Percentiles rank a stretch among this genome's conserved stretches.
These are phyloP conservation scores for Exophiala spinifera DNA, from an alignment of 2,329 filamentous ascomycete species.

Conservation along the genomic window DNA sequence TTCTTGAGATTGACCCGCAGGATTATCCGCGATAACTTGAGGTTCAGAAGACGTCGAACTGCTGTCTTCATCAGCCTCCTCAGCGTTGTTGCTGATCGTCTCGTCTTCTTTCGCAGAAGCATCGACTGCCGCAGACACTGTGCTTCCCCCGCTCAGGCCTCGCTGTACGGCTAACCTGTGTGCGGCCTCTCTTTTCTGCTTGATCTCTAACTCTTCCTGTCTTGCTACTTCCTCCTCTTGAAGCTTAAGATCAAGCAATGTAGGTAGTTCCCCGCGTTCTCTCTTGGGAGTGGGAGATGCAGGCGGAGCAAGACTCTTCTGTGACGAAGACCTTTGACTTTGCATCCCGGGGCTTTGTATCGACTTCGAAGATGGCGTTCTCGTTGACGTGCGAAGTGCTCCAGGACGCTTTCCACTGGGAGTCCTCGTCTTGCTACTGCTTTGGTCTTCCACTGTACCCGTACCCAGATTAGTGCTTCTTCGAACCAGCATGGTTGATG, in stretches of 20 bases:
- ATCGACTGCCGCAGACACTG: not conserved
- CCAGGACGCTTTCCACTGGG: slow-evolving; percentile 41
- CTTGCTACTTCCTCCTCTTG: slow-evolving; percentile 55
- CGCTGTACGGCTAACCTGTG: slow-evolving; percentile 53
- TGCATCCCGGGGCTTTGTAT: slow-evolving; percentile 30
- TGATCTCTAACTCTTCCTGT: slow-evolving; percentile 56
- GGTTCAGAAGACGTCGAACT: not conserved
- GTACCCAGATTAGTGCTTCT: slow-evolving; percentile 54
- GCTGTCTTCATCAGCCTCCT: not conserved
- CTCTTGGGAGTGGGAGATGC: slow-evolving; percentile 9
- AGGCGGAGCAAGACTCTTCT: slow-evolving; percentile 24
- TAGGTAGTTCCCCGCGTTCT: slow-evolving; percentile 37
- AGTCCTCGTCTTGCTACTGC: slow-evolving; percentile 59
- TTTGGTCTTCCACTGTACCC: slow-evolving; percentile 61
- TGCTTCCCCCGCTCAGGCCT: slow-evolving; percentile 36
- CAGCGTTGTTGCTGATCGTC: not conserved
- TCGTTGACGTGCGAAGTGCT: slow-evolving; percentile 48
- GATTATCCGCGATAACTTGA: not conserved
- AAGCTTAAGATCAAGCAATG: slow-evolving; percentile 53
- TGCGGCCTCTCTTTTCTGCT: slow-evolving; percentile 54
- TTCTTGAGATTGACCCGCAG: not conserved
- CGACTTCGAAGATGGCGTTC: slow-evolving; percentile 46
- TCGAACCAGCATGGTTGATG: slow-evolving; percentile 70
- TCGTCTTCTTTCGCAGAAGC: not conserved
- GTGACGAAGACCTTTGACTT: slow-evolving; percentile 34